Conservation (phyloP, 495 filamentous ascomycete genomes). For the Aspergillus cristatus region DNA sequence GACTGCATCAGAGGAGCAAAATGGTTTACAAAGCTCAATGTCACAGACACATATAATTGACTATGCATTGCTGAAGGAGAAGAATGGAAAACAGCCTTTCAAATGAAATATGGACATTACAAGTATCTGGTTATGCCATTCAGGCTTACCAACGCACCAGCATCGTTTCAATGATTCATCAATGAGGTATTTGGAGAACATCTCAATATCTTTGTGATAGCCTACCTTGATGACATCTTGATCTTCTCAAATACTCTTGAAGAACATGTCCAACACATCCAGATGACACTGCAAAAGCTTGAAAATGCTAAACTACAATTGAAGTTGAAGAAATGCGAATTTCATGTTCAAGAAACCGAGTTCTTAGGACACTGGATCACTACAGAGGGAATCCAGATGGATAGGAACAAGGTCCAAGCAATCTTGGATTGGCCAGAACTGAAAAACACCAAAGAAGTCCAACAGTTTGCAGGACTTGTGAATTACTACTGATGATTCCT, state of each 20-base stretch:
- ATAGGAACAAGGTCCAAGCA: slow-evolving; percentile 6
- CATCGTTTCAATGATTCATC: slow-evolving; percentile 10
- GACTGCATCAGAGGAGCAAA: slow-evolving; percentile 12
- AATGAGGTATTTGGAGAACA: slow-evolving; percentile 5
- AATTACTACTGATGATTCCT: slow-evolving; percentile 11
- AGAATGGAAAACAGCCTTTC: slow-evolving; percentile 13
- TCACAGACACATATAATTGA: slow-evolving; percentile 9
- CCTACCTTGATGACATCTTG: slow-evolving; percentile 12
- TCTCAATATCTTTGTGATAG: slow-evolving; percentile 7
- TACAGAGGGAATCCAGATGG: slow-evolving; percentile 4
- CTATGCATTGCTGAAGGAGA: slow-evolving; percentile 8
- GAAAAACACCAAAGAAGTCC: slow-evolving; percentile 4
- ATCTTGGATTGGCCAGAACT: slow-evolving; percentile 4
- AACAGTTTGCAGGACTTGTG: slow-evolving; percentile 6
- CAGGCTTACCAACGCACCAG: slow-evolving; percentile 8
- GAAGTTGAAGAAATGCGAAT: slow-evolving; percentile 11
- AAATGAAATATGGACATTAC: slow-evolving; percentile 8
- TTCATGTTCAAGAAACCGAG: slow-evolving; percentile 2
- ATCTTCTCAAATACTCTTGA: slow-evolving; percentile 6
- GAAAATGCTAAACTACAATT: slow-evolving; percentile 3
- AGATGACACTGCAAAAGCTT: slow-evolving; percentile 1
- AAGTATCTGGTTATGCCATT: slow-evolving; percentile 13
- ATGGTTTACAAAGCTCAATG: slow-evolving; percentile 18
- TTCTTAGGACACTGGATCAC: slow-evolving; percentile 9
- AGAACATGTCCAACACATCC: slow-evolving; percentile 7